Percentiles rank a stretch among this genome's conserved stretches.
Evolutionary conservation across 768 basidiomycete genomes (phyloP).

Genomic region (Leucosporidium scottii): DNA sequence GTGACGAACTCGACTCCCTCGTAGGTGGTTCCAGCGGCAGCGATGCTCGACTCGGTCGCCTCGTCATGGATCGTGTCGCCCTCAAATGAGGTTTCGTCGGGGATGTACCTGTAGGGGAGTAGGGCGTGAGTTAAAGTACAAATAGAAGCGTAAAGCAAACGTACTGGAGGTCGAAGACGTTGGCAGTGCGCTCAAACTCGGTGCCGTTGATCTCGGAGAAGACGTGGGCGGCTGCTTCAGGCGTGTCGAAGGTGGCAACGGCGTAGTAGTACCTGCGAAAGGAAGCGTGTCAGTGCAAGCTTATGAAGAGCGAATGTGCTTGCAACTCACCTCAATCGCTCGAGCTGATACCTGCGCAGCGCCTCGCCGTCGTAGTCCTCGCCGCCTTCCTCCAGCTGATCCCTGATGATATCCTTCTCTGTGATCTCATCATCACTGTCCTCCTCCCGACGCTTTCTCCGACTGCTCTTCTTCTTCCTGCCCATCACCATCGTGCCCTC

Average conservation of each 20-base stretch:
- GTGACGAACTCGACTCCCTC: conserved; percentile 84
- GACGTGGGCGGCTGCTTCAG: conserved; percentile 67
- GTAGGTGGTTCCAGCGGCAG: conserved; percentile 46
- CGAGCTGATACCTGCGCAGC: conserved; percentile 82
- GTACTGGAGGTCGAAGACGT: conserved; percentile 89
- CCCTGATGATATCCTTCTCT: conserved; percentile 36
- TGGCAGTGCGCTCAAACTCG: conserved; percentile 92
- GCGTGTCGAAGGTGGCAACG: conserved; percentile 76
- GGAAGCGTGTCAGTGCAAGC: neutral
- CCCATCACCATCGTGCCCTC: conserved; percentile 27
- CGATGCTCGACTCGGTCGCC: conserved; percentile 58
- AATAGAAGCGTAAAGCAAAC: conserved; percentile 64
- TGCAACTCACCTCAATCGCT: conserved; percentile 64
- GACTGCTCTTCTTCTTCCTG: conserved; percentile 9
- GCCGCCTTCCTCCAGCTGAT: conserved; percentile 47
- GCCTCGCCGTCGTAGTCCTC: conserved; percentile 78
- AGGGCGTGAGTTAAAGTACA: conserved; percentile 37
- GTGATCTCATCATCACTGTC: conserved; percentile 38
- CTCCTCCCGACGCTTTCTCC: neutral
- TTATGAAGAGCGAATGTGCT: no score
- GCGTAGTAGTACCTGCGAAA: conserved; percentile 83
- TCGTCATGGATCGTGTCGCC: conserved; percentile 59
- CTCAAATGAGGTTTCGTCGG: conserved; percentile 38
- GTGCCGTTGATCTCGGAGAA: conserved; percentile 84
- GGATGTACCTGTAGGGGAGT: conserved; percentile 24